Evolutionary conservation across 179 eudicot genomes (phyloP).

Genomic region (Amaranthus tricolor): DNA sequence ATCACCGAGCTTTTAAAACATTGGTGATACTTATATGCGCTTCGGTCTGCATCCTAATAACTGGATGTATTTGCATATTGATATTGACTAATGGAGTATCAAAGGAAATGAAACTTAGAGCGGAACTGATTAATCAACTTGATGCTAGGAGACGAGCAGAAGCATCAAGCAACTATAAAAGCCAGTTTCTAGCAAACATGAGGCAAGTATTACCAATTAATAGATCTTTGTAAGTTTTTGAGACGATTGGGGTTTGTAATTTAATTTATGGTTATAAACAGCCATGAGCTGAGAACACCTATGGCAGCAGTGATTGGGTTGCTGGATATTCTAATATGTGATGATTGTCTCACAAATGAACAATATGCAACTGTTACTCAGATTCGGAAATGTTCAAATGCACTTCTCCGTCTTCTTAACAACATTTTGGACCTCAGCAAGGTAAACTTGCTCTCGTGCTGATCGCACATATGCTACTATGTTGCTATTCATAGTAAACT

Average conservation of each 20-base stretch:
- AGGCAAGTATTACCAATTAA: conserved; percentile 44
- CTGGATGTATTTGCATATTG: conserved; percentile 88
- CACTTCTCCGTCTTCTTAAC: conserved; percentile 89
- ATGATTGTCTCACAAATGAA: conserved; percentile 83
- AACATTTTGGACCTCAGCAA: conserved; percentile 96
- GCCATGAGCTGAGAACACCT: conserved; percentile 97
- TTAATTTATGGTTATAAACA: conserved; percentile 27
- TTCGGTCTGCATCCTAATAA: conserved; percentile 67
- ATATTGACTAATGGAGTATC: conserved; percentile 95
- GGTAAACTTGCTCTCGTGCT: conserved; percentile 34
- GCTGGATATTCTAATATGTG: conserved; percentile 87
- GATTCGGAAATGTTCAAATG: conserved; percentile 91
- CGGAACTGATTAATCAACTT: conserved; percentile 81
- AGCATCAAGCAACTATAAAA: conserved; percentile 97
- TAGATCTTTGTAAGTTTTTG: neutral
- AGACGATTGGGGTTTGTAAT: neutral
- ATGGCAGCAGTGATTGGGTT: conserved; percentile 99
- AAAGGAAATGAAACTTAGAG: conserved; percentile 96
- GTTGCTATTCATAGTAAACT: neutral
- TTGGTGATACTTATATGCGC: conserved; percentile 81
- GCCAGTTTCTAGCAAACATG: conserved; percentile 98
- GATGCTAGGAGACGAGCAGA: conserved; percentile 98
- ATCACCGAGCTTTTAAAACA: conserved; percentile 74
- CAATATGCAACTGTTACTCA: conserved; percentile 79
- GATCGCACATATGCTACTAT: neutral